A percentile compares a stretch with the other conserved stretches of the same genome.
Conservation (phyloP, 1,284 basidiomycete genomes). For the Cutaneotrichosporon spelunceum region DNA sequence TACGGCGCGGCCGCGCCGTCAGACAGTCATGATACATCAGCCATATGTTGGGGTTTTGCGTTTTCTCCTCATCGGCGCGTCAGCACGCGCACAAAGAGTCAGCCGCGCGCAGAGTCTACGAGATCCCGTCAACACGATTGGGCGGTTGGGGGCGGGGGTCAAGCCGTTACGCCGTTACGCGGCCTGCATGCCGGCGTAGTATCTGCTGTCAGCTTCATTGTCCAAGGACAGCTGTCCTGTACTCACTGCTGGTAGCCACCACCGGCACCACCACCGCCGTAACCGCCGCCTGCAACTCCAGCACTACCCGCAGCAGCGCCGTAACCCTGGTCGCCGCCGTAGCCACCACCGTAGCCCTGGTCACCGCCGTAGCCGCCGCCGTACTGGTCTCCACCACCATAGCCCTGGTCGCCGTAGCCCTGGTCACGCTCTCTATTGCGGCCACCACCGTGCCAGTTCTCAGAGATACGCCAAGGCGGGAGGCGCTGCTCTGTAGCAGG, state of each 20-base stretch:
- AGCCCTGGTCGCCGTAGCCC: slow-evolving; percentile 18
- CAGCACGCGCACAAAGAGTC: slow-evolving; percentile 1
- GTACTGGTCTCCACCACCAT: slow-evolving; percentile 23
- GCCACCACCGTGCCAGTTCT: slow-evolving; percentile 52
- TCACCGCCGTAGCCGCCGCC: slow-evolving; percentile 23
- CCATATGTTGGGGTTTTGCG: slow-evolving; percentile 1
- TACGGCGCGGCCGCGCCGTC: slow-evolving; percentile 2
- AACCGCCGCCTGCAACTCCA: slow-evolving; percentile 17
- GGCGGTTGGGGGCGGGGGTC: not conserved
- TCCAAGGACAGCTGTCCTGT: too few relatives aligned
- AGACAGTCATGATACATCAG: slow-evolving; percentile 17
- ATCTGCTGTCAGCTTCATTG: slow-evolving; percentile 7
- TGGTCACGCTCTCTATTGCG: slow-evolving; percentile 28
- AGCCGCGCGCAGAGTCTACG: slow-evolving; percentile 4
- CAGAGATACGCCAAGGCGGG: slow-evolving; percentile 55
- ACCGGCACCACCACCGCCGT: slow-evolving; percentile 17
- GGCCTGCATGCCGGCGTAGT: slow-evolving; percentile 15
- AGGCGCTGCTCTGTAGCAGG: slow-evolving; percentile 37
- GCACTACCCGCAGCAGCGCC: slow-evolving; percentile 10
- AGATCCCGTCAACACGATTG: not conserved
- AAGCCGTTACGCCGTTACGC: slow-evolving; percentile 4
- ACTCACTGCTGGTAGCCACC: slow-evolving; percentile 15
- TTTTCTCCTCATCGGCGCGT: not conserved
- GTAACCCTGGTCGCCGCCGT: slow-evolving; percentile 16
- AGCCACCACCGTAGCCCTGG: slow-evolving; percentile 17